These are phyloP conservation scores for Russula sp. DNA, from an alignment of 768 basidiomycete species.

Conservation along the genomic window DNA sequence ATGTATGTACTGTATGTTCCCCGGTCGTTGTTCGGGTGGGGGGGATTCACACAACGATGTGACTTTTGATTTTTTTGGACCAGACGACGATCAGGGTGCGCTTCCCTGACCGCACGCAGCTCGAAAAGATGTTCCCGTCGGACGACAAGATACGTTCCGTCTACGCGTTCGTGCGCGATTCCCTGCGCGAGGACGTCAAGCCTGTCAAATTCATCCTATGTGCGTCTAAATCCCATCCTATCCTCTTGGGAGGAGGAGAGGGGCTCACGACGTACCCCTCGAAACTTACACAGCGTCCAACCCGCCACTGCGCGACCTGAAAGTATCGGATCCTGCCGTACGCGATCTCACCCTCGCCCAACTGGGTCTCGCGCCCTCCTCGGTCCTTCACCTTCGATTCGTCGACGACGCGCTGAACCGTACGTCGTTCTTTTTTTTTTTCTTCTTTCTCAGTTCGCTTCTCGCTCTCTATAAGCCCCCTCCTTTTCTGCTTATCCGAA, in stretches of 20 bases:
- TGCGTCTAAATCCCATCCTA: constrained; percentile 31
- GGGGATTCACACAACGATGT: neutral
- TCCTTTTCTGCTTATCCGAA: neutral
- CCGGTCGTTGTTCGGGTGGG: neutral
- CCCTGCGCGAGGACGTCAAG: constrained; percentile 67
- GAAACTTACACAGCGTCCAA: constrained; percentile 53
- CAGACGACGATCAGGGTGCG: constrained; percentile 80
- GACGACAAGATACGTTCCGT: constrained; percentile 72
- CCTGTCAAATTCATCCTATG: constrained; percentile 80
- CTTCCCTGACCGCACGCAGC: constrained; percentile 73
- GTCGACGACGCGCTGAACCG: constrained; percentile 66
- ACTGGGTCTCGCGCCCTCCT: constrained; percentile 72
- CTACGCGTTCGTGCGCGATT: constrained; percentile 75
- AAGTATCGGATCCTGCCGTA: constrained; percentile 68
- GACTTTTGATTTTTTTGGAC: neutral
- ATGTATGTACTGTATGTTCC: constrained; percentile 33
- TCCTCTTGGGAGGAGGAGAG: too few relatives aligned
- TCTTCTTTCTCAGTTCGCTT: neutral
- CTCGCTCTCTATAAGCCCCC: neutral
- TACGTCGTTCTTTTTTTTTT: too few relatives aligned
- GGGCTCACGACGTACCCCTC: neutral
- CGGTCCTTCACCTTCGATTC: constrained; percentile 69
- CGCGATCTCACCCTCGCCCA: constrained; percentile 60
- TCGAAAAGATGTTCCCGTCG: constrained; percentile 75
- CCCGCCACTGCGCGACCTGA: constrained; percentile 77